Base-by-base conservation (phyloP, 176 grass and related monocot species). In the Musa acuminata region DNA sequence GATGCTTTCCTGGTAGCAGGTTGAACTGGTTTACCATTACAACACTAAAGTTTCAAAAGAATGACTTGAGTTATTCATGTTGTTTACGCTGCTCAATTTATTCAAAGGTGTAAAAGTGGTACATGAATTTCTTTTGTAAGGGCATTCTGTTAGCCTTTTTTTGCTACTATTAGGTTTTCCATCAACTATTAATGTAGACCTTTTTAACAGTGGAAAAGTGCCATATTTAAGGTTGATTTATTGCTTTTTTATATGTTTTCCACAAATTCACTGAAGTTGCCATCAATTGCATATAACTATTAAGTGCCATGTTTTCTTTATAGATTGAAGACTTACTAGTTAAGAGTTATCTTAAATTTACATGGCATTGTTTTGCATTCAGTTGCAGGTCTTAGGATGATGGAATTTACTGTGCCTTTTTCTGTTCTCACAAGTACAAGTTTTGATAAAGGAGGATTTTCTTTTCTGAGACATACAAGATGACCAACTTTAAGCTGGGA, bases 401-500 rank as follows among this genome's bases (percentile, higher is more conserved):
- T 64, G 8, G 25, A 50, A 75, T 60, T 26, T 12, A 23, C 19
- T 21, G 8, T 49, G 9, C 8, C 10, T 52, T 52, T 25, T 12
- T 64, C 59, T 14, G 43, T 51, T 8, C 74, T 63, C 17, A 27
- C 22, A 9, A 27, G 16, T 1, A 64, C 13, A 7, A 78, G 51
- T 10, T 14, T 62, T 60, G 72, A 51, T 64, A 79, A 51, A 64
- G 77, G 35, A 27, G 17, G 21, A 0, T 72, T 72, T 80, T 62
- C 20, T 62, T 62, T 21, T 22, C 63, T 14, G 19, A 43, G 1
- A 50, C 59, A 35, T 17, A 64, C 55, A 62, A 64, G 19, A 80
- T 80, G 55, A 72, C 49, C 21, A 62, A 80, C 62, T 70, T 80
- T 73, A 72, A 72, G 48, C 20, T 80, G 54, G 54, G 69, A 62